Evolutionary conservation across 805 yeast genomes (phyloP).

Genomic region (Saturnispora saitoi): DNA sequence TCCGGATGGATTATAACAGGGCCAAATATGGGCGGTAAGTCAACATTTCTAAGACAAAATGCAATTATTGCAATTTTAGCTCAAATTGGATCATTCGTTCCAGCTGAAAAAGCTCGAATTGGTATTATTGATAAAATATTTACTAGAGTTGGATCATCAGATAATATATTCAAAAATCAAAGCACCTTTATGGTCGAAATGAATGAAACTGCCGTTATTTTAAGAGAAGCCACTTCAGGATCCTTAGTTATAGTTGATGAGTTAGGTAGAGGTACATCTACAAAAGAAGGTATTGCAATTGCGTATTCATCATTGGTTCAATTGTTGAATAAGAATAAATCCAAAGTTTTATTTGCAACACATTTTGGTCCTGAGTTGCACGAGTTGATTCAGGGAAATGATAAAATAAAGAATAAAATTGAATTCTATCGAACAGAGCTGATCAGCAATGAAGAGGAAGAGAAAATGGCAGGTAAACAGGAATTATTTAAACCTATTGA

Average conservation of each 20-base stretch:
- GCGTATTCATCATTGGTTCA: slow-evolving; percentile 68
- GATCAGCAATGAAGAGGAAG: slow-evolving; percentile 3
- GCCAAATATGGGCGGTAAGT: slow-evolving; percentile 85
- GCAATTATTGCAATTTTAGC: slow-evolving; percentile 62
- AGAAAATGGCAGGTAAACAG: not conserved
- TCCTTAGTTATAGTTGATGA: slow-evolving; percentile 81
- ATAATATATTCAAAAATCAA: slow-evolving; percentile 65
- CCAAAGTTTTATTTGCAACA: slow-evolving; percentile 82
- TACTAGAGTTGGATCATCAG: slow-evolving; percentile 79
- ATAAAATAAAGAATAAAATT: slow-evolving; percentile 20
- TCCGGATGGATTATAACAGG: slow-evolving; percentile 66
- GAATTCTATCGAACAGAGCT: slow-evolving; percentile 23
- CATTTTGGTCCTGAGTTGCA: slow-evolving; percentile 61
- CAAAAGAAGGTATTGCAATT: slow-evolving; percentile 74
- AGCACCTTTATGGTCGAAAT: slow-evolving; percentile 94
- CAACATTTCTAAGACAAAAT: slow-evolving; percentile 65
- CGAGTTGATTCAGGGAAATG: slow-evolving; percentile 29
- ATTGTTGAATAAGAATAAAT: slow-evolving; percentile 44
- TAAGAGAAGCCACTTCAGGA: slow-evolving; percentile 52
- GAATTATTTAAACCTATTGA: slow-evolving; percentile 18
- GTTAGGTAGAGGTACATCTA: slow-evolving; percentile 84
- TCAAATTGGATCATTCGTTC: slow-evolving; percentile 68
- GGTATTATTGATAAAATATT: slow-evolving; percentile 74
- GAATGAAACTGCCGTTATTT: slow-evolving; percentile 70
- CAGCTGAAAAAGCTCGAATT: slow-evolving; percentile 52